These are phyloP conservation scores for Paramyrothecium roridum DNA, from an alignment of 2,329 filamentous ascomycete genomes.

Conservation along the genomic window DNA sequence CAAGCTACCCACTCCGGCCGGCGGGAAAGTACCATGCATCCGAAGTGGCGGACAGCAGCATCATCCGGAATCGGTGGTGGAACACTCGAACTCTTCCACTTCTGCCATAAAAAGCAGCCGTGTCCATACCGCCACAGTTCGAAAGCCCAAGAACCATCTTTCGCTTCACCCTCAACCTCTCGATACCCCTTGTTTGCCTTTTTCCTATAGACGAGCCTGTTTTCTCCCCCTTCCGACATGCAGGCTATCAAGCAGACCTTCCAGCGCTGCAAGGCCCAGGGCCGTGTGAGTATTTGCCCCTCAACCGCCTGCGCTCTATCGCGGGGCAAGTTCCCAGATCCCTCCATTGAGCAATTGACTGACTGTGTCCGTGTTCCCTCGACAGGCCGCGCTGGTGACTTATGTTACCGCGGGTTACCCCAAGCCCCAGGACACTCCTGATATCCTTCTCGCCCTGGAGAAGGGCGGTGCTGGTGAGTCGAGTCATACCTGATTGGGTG, in stretches of 20 bases:
- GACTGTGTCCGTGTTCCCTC: constrained; percentile 1
- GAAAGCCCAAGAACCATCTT: not conserved
- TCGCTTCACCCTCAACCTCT: too few relatives aligned
- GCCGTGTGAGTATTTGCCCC: constrained; percentile 45
- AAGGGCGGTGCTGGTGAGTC: constrained; percentile 80
- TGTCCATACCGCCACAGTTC: not conserved
- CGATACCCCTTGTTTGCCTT: not conserved
- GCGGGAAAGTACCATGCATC: not conserved
- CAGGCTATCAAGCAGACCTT: constrained; percentile 59
- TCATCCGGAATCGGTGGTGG: not conserved
- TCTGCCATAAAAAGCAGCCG: not conserved
- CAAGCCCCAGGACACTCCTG: constrained; percentile 73
- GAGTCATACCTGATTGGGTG: not conserved
- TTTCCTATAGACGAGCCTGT: constrained; percentile 4
- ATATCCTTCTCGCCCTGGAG: constrained; percentile 85
- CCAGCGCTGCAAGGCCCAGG: constrained; percentile 56
- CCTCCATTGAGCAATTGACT: too few relatives aligned
- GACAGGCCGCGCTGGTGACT: constrained; percentile 79
- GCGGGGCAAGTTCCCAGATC: constrained; percentile 16
- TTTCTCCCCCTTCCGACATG: constrained; percentile 40
- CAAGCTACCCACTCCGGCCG: not conserved
- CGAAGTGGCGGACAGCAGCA: not conserved
- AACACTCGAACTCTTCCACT: not conserved
- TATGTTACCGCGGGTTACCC: constrained; percentile 97
- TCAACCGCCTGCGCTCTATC: constrained; percentile 11